A percentile compares a stretch with the other conserved stretches of the same genome.
These are phyloP conservation scores for Clarireedia hainanense DNA, from an alignment of 2,329 filamentous ascomycete species.

Conservation along the genomic window DNA sequence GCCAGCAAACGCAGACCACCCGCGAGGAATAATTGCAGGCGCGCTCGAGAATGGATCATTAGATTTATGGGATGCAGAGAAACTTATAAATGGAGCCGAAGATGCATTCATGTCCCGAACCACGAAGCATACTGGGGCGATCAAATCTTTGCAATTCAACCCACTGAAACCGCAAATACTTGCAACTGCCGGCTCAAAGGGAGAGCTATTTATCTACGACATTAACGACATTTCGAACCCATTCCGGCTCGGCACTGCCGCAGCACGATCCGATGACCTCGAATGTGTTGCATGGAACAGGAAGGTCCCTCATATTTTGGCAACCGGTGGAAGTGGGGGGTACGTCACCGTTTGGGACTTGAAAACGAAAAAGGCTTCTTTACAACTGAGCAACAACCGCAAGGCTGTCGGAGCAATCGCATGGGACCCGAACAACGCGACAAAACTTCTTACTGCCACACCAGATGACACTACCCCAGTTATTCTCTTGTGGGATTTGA, in stretches of 20 bases:
- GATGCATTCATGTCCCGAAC: constrained; percentile 82
- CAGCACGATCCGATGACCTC: constrained; percentile 86
- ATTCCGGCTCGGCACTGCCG: constrained; percentile 79
- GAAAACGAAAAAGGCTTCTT: constrained; percentile 93
- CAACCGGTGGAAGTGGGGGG: constrained; percentile 84
- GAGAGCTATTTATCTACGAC: constrained; percentile 94
- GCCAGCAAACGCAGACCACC: constrained; percentile 67
- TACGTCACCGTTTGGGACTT: constrained; percentile 99
- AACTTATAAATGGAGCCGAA: constrained; percentile 47
- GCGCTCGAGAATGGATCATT: constrained; percentile 91
- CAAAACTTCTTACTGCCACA: constrained; percentile 87
- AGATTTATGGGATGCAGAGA: constrained; percentile 84
- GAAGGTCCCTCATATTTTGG: constrained; percentile 92
- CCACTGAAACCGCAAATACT: constrained; percentile 84
- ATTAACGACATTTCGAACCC: constrained; percentile 82
- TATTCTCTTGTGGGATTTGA: constrained; percentile 87
- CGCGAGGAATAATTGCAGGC: constrained; percentile 85
- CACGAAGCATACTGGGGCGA: constrained; percentile 82
- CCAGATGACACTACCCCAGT: constrained; percentile 82
- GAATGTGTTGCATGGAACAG: constrained; percentile 98
- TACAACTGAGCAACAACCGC: constrained; percentile 88
- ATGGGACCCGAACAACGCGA: constrained; percentile 94
- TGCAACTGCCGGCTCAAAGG: constrained; percentile 87
- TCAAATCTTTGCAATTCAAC: constrained; percentile 96
- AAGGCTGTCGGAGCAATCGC: constrained; percentile 93